A percentile compares a stretch with the other conserved stretches of the same genome.
These are phyloP conservation scores for Beauveria medogensis DNA, from an alignment of 2,329 filamentous ascomycete species.

Conservation along the genomic window DNA sequence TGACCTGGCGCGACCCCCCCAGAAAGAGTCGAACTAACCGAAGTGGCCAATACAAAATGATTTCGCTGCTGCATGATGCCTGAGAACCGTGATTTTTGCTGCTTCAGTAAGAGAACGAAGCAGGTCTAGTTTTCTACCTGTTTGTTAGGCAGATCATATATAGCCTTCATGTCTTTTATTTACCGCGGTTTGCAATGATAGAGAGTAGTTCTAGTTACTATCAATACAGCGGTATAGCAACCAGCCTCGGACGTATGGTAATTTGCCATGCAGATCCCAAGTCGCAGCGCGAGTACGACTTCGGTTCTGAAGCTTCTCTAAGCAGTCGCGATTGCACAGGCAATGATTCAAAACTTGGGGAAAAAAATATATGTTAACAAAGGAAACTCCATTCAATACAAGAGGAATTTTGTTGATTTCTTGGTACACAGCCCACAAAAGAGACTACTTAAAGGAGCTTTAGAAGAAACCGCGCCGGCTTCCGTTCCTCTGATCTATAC, in stretches of 20 bases:
- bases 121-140: neutral
- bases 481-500: constrained; percentile 51
- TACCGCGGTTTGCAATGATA: neutral
- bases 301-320: neutral
- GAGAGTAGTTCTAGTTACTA: neutral
- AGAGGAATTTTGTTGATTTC: constrained; percentile 43
- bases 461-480: constrained; percentile 40
- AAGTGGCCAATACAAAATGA: too few species aligned
- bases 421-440: constrained; percentile 56
- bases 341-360: neutral
- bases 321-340: neutral
- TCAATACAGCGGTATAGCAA: neutral
- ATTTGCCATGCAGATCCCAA: neutral
- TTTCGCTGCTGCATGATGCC: neutral
- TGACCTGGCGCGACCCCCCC: neutral
- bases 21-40: too few species aligned
- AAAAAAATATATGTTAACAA: constrained; percentile 12
- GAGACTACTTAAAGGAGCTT: constrained; percentile 46
- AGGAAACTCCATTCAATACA: constrained; percentile 26
- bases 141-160: neutral
- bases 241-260: neutral
- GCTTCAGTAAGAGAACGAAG: neutral
- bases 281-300: neutral
- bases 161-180: neutral
- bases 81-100: neutral